phyloP scores from a whole-genome alignment of 371 early-diverging fungal genomes.

The Circinella umbellata region DNA sequence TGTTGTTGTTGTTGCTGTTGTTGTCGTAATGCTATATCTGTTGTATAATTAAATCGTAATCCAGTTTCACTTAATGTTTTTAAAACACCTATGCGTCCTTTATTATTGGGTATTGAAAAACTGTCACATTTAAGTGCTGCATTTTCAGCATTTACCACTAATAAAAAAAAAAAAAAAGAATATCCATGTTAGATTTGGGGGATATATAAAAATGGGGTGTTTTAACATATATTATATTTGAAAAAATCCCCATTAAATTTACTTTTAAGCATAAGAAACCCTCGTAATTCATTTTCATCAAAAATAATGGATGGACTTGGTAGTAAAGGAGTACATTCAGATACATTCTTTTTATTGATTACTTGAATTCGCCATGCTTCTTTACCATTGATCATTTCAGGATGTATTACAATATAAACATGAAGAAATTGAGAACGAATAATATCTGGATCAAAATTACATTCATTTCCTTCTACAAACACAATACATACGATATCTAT shows the following conservation, averaged over 20 bases:
- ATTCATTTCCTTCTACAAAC: conserved; percentile 65
- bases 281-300: conserved; percentile 48
- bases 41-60: conserved; percentile 16
- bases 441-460: conserved; percentile 58
- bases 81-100: conserved; percentile 53
- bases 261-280: conserved; percentile 66
- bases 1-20: not conserved
- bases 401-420: conserved; percentile 68
- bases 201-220: too few relatives aligned
- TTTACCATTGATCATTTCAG: conserved; percentile 23
- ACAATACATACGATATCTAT: conserved; percentile 76
- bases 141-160: conserved; percentile 77
- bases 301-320: conserved; percentile 68
- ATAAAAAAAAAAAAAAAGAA: not conserved
- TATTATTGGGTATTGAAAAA: conserved; percentile 54
- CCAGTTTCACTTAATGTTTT: conserved; percentile 47
- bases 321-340: conserved; percentile 65
- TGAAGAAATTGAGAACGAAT: conserved; percentile 79
- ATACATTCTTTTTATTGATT: conserved; percentile 61
- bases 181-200: not conserved
- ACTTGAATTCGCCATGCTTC: conserved; percentile 56
- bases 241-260: too few relatives aligned
- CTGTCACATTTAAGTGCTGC: conserved; percentile 70
- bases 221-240: too few relatives aligned
- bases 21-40: not conserved